Conservation (phyloP, 2,329 filamentous ascomycete species). For the Dichotomopilus funicola region DNA sequence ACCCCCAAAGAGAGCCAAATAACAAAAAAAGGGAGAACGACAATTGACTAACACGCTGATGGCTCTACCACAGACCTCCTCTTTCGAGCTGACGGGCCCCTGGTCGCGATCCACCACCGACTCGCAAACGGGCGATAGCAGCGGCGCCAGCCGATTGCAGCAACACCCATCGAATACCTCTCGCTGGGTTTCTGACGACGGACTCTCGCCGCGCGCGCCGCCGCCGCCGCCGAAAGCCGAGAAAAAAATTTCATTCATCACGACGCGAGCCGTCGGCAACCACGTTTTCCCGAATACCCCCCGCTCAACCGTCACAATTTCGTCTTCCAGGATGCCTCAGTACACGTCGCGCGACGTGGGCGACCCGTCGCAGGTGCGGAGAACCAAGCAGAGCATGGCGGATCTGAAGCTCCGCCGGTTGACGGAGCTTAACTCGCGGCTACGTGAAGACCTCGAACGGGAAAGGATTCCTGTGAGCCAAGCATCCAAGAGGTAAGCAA, state of each 20-base stretch:
- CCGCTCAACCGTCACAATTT: conserved; percentile 4
- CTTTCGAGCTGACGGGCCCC: conserved; percentile 5
- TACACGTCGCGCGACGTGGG: conserved; percentile 62
- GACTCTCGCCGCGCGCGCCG: conserved; percentile 14
- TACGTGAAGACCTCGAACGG: conserved; percentile 92
- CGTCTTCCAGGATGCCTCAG: conserved; percentile 49
- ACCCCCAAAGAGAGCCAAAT: neutral
- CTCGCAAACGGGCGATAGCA: conserved; percentile 12
- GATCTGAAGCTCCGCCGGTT: conserved; percentile 94
- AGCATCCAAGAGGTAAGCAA: conserved; percentile 72
- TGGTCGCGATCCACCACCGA: conserved; percentile 14
- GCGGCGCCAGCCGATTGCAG: conserved; percentile 14
- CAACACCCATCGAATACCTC: conserved; percentile 6
- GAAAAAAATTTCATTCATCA: neutral
- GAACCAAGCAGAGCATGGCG: conserved; percentile 99
- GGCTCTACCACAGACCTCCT: conserved; percentile 9
- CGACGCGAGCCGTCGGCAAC: neutral
- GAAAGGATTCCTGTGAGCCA: conserved; percentile 94
- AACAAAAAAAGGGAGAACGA: neutral
- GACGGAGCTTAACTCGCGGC: conserved; percentile 91
- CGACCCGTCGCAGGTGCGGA: conserved; percentile 65
- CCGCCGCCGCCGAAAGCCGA: conserved; percentile 7
- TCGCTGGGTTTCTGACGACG: conserved; percentile 12
- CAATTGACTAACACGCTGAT: conserved; percentile 18
- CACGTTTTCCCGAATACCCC: neutral